Percentiles rank a stretch among this genome's conserved stretches.
These are phyloP conservation scores for Amanita thiersii DNA, from an alignment of 768 basidiomycete species.

Conservation along the genomic window DNA sequence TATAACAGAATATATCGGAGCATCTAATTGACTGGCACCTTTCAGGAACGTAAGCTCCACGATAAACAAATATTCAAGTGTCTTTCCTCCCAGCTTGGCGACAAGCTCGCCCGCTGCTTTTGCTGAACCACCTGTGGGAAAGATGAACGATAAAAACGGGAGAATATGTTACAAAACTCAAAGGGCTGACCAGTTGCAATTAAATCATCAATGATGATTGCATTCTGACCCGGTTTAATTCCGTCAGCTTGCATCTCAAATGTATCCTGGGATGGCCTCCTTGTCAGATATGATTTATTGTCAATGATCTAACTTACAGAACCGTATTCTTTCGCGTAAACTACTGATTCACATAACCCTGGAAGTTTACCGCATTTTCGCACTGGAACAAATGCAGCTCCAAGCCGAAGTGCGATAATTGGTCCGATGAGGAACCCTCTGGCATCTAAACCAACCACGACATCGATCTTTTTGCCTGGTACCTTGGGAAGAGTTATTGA, in stretches of 20 bases:
- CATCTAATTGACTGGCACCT: constrained; percentile 70
- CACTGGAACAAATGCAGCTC: constrained; percentile 93
- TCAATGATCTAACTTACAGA: constrained; percentile 34
- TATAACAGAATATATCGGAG: constrained; percentile 84
- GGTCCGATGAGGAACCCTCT: constrained; percentile 95
- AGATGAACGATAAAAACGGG: neutral
- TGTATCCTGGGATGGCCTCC: constrained; percentile 55
- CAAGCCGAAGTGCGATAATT: constrained; percentile 80
- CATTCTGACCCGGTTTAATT: constrained; percentile 74
- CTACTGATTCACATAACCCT: constrained; percentile 64
- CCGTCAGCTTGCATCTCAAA: constrained; percentile 93
- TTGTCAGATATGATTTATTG: constrained; percentile 1
- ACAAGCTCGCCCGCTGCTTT: constrained; percentile 89
- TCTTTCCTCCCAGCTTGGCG: constrained; percentile 71
- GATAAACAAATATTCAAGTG: constrained; percentile 91
- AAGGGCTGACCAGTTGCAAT: constrained; percentile 77
- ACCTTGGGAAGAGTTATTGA: constrained; percentile 63
- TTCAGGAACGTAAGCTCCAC: constrained; percentile 75
- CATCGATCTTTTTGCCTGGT: constrained; percentile 69
- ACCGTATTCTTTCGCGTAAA: constrained; percentile 92
- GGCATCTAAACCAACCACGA: constrained; percentile 92
- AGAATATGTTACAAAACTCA: too few species aligned
- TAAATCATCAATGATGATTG: constrained; percentile 88
- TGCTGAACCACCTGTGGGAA: constrained; percentile 75
- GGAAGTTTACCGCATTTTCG: constrained; percentile 95